Conservation (phyloP, 306 rosid genomes). For the Fragaria ananassa region DNA sequence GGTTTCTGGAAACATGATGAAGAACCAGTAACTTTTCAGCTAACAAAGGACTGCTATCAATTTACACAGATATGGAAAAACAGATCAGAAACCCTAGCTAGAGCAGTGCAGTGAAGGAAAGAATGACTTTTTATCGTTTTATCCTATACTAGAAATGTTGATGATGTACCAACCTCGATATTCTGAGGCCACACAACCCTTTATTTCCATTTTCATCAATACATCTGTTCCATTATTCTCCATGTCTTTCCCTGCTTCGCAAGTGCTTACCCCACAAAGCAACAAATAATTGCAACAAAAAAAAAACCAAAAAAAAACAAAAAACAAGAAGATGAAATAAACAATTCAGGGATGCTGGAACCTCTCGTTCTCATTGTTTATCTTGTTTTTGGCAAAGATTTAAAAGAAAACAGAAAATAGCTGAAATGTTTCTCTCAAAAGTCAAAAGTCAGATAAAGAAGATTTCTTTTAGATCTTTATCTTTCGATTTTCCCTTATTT, state of each 20-base stretch:
- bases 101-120: neutral
- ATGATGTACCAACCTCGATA: slow-evolving; percentile 16
- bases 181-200: slow-evolving; percentile 20
- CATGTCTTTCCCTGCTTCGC: slow-evolving; percentile 7
- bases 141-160: neutral
- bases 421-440: neutral
- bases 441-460: neutral
- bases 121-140: neutral
- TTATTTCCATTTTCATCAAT: slow-evolving; percentile 28
- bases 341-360: neutral
- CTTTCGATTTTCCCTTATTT: neutral
- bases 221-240: slow-evolving; percentile 23
- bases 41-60: neutral
- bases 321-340: neutral
- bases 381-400: slow-evolving; percentile 29
- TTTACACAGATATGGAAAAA: neutral
- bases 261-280: slow-evolving; percentile 21
- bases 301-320: neutral
- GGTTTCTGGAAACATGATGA: neutral
- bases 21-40: too few species aligned
- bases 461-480: neutral
- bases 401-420: neutral
- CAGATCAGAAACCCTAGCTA: slow-evolving; percentile 43
- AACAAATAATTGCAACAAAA: neutral
- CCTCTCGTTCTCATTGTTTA: neutral